Evolutionary conservation across 352 stramenopile genomes (phyloP), one percentile per base, ranked within the genome.

Genomic region (Pythium coloratum): DNA sequence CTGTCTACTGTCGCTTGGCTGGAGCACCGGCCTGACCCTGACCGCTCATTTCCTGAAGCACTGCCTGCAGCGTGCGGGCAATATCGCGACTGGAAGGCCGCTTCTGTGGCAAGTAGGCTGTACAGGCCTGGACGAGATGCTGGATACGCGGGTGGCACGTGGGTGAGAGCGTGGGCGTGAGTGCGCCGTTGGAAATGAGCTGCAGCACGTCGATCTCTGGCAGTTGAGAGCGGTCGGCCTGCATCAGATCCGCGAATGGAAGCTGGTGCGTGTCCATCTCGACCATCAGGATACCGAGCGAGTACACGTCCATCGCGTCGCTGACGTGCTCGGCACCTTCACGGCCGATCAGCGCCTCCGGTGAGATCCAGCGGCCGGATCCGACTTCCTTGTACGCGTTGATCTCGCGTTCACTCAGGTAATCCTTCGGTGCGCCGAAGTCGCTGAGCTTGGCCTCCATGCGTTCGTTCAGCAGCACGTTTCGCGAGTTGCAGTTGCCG

Each of bases 221-320:
- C 20, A 89, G 68, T 44, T 80, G 76, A 14, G 78, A 75, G 8
- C 70, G 70, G 47, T 89, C 85, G 4, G 80, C 77, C 59, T 82
- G 71, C 80, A 88, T 88, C n/a, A 89, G 66, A 57, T 91, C 78
- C 9, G 81, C 82, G 55, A 91, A 91, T 12, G 82, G 82, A 44
- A 91, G 71, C 62, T 86, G 76, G 58, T 91, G 82, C 24, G 82
- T 87, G 40, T 91, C 82, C 71, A 90, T 76, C 61, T 91, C 82
- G 18, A 83, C 78, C 38, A 91, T 85, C 50, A 91, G 55, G 50
- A 91, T 86, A 26, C 82, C 82, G 61, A 91, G 72, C 55, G 82
- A 84, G 60, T 91, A 91, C 44, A 91, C 83, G 38, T 91, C 81
- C 26, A 72, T 80, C 3, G 80, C 81, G 16, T 85, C 77, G 24